Evolutionary conservation across 2,329 filamentous ascomycete species (phyloP), one percentile per base, ranked within the genome.

Genomic region (Xylaria sp.): DNA sequence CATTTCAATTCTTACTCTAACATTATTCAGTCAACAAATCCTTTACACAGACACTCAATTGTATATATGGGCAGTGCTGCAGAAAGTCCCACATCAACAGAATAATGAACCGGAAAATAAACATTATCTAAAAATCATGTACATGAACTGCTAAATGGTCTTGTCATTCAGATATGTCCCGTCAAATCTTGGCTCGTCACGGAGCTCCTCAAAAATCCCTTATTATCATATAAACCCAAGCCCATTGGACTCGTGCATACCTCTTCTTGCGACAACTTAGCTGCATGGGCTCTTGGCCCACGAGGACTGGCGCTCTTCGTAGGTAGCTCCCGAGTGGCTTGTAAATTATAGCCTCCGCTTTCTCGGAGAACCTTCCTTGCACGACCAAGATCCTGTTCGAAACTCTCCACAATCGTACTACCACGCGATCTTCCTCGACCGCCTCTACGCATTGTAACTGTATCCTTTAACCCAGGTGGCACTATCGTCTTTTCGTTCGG

Each of bases 151-250:
- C 31, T 55, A 50, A 62, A 50, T 39, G n/a, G 39, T 48, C 20
- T 18, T 18, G 25, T 57, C 41, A 31, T 65, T 55, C 50, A 69
- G 3, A 20, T 20, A 55, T 59, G 54, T 25, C 44, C 57, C 41
- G 39, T 41, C 25, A 15, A 41, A 58, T 28, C 51, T 28, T 59
- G 20, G 41, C 48, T 60, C 23, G 61, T 23, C 44, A 63, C 57
- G 18, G 73, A 72, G 39, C 60, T 72, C 69, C 71, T 77, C 55
- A 75, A 50, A 54, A 77, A 76, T 41, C 74, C 73, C 55, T 75
- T 69, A 12, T 72, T 66, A 55, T 75, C 76, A 28, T 77, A 78
- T 52, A 77, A 55, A n/a, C 69, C 63, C 61, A 71, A 54, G 50
- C 72, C 74, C 56, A 75, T 67, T 7, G 71, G 52, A 51, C 72